Evolutionary conservation across 768 basidiomycete species (phyloP), one percentile per base, ranked within the genome.

Genomic region (Agaricus subrufescens): DNA sequence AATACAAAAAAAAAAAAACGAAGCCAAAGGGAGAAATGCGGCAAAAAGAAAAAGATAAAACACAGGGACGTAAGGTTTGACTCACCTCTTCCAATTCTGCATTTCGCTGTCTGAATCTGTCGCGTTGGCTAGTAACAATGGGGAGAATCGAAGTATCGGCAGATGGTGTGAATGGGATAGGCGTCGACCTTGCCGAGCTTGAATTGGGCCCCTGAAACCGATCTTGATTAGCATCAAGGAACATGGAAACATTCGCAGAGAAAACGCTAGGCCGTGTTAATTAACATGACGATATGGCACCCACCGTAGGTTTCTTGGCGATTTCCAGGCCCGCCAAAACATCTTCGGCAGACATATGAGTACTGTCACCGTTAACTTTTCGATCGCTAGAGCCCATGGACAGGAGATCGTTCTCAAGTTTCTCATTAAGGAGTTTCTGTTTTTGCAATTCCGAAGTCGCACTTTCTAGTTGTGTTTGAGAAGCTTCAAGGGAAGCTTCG

Each of bases 121-220:
- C 97, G 56, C 97, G 81, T 67, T 99, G 97, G 64, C 91, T 90
- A 1, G 97, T 98, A 40, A 98, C 97, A 61, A 99, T 98, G 2
- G 96, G 97, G n/a, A 99, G 72, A 63, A 98, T 98, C 8, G 94
- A 95, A 0, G 89, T 91, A 65, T 98, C 96, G 4, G 89, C 91
- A 2, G 90, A 81, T 34, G 84, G 71, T 4, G 83, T 75, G 64
- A 90, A 89, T 1, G 85, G 83, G 61, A 91, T 83, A 0, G 91
- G 85, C 3, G 85, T 84, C 54, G 75, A 72, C 56, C 83, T 75
- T 14, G 75, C 69, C 27, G 75, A 69, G 39, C 63, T 63, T 52
- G 70, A 62, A 54, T 26, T 63, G 60, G 65, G 8, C 34, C 34
- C 11, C 7, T 34, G 34, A 34, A 34, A 34, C 46, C n/a, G 47